Percentiles rank a stretch among this genome's conserved stretches.
Evolutionary conservation across 164 flowering plant species (phyloP).

Genomic region (Umbilicus rupestris): DNA sequence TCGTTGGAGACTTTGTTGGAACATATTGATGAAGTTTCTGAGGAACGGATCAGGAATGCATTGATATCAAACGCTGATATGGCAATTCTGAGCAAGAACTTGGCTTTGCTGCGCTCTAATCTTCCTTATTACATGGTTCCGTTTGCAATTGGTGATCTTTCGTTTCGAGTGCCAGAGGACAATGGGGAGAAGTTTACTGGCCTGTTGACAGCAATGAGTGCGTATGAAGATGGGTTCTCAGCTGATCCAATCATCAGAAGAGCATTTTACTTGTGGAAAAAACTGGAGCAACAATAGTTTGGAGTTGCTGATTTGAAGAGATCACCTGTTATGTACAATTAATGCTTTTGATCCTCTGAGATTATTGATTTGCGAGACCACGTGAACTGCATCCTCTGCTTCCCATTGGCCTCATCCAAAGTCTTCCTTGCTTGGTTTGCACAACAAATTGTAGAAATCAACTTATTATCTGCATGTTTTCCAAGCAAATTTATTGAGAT

Average conservation of each 20-base stretch:
- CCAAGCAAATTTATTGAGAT: too few species aligned
- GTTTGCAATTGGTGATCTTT: slow-evolving; percentile 47
- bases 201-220: slow-evolving; percentile 75
- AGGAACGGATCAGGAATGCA: slow-evolving; percentile 59
- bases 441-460: too few species aligned
- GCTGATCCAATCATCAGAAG: slow-evolving; percentile 75
- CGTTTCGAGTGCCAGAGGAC: slow-evolving; percentile 72
- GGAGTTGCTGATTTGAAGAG: neutral
- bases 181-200: slow-evolving; percentile 73
- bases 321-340: neutral
- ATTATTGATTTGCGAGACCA: neutral
- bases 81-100: slow-evolving; percentile 75
- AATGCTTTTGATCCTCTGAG: neutral
- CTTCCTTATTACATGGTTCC: slow-evolving; percentile 93
- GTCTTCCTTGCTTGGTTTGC: too few species aligned
- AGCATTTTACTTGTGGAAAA: slow-evolving; percentile 63
- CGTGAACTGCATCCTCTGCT: neutral
- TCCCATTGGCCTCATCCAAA: neutral
- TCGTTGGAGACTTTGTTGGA: slow-evolving; percentile 71
- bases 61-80: slow-evolving; percentile 51
- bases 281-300: slow-evolving; percentile 29
- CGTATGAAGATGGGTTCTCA: slow-evolving; percentile 90
- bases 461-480: too few species aligned
- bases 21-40: slow-evolving; percentile 59
- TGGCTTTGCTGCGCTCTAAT: slow-evolving; percentile 80